Evolutionary conservation across 768 basidiomycete species (phyloP).

Genomic region (Mycena crocata): DNA sequence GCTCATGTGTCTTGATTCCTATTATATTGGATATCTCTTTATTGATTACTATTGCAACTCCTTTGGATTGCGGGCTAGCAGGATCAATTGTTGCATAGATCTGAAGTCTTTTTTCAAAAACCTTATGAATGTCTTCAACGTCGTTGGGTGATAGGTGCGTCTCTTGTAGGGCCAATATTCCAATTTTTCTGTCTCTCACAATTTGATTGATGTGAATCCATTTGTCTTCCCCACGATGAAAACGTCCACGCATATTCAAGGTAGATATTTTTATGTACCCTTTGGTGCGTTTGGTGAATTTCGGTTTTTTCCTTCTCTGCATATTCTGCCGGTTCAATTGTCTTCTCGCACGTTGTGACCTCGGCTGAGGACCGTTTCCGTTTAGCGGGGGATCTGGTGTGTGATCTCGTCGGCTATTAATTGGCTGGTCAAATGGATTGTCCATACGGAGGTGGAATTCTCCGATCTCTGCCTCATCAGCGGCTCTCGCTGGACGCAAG

Average conservation of each 20-base stretch:
- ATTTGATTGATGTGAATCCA: slow-evolving; percentile 13
- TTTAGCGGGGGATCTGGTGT: too few relatives aligned
- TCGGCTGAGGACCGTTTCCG: too few relatives aligned
- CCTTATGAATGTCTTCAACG: background rate
- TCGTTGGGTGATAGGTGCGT: slow-evolving; percentile 11
- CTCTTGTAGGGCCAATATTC: slow-evolving; percentile 2
- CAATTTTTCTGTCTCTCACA: slow-evolving; percentile 4
- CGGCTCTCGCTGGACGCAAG: background rate
- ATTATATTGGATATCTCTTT: background rate
- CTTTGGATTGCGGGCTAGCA: background rate
- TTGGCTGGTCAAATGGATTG: background rate
- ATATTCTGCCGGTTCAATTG: background rate
- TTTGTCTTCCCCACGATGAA: slow-evolving; percentile 5
- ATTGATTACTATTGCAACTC: slow-evolving; percentile 4
- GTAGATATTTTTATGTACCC: slow-evolving; percentile 2
- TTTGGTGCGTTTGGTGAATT: background rate
- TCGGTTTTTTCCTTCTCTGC: background rate
- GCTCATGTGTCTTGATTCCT: background rate
- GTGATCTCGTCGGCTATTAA: too few relatives aligned
- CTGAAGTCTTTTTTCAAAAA: slow-evolving; percentile 2
- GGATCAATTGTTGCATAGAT: slow-evolving; percentile 7
- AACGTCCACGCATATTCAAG: slow-evolving; percentile 14
- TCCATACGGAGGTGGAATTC: background rate
- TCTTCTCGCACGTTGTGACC: background rate
- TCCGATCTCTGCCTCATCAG: background rate